phyloP scores from a whole-genome alignment of 192 early-diverging fungal species.

The Entomortierella beljakovae region DNA sequence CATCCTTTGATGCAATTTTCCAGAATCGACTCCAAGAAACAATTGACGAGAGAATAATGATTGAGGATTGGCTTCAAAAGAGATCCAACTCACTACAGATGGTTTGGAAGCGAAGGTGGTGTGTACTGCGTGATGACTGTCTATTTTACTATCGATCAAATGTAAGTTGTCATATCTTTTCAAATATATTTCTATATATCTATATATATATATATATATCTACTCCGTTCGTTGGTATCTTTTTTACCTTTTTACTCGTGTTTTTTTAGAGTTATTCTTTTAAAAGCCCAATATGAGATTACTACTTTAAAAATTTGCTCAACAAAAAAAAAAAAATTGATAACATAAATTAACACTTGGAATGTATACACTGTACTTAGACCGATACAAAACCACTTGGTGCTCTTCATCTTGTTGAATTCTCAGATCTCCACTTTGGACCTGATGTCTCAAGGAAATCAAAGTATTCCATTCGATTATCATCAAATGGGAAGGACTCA shows the following conservation, averaged over 20 bases:
- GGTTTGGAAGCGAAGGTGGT: constrained; percentile 48
- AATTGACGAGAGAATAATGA: constrained; percentile 15
- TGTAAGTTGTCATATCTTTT: constrained; percentile 22
- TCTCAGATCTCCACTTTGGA: constrained; percentile 13
- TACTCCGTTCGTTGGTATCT: neutral
- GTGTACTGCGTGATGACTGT: constrained; percentile 33
- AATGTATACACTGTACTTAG: too few relatives aligned
- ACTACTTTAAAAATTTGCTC: neutral
- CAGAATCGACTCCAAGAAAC: neutral
- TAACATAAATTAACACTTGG: too few relatives aligned
- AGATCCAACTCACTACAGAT: constrained; percentile 25
- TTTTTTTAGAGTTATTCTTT: too few relatives aligned
- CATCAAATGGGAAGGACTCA: constrained; percentile 18
- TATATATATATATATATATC: neutral
- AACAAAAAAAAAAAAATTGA: too few relatives aligned
- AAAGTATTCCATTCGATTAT: constrained; percentile 21
- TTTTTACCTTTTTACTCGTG: neutral
- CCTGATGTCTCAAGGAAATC: constrained; percentile 26
- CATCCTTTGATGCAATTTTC: constrained; percentile 25
- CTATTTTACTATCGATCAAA: constrained; percentile 33
- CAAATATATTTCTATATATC: neutral
- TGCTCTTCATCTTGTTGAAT: constrained; percentile 26
- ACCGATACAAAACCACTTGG: constrained; percentile 39
- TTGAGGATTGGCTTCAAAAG: constrained; percentile 47
- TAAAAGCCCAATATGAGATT: too few relatives aligned